Evolutionary conservation across 768 basidiomycete genomes (phyloP), one percentile per base, ranked within the genome.

Genomic region (Mycena vitilis): DNA sequence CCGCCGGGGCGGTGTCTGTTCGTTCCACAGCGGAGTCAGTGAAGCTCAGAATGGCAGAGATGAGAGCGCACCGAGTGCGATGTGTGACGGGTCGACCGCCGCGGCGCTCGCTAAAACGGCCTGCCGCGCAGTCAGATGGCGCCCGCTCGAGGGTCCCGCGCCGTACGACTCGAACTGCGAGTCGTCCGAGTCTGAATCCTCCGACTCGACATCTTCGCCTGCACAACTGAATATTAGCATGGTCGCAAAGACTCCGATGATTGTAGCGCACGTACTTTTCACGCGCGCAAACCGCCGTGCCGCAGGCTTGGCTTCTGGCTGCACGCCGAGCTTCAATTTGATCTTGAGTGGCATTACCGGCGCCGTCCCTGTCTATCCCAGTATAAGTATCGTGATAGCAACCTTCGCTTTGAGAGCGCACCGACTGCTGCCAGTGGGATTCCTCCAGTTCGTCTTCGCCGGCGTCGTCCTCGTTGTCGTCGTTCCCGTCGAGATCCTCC

Each of bases 81-180:
- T 83, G 60, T 87, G 84, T 8, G 84, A 6, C 81, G 80, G 47
- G 78, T 25, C 84, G 6, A 81, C 84, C 8, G n/a, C n/a, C n/a
- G n/a, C n/a, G n/a, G 84, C 83, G 60, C 83, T 84, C 10, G 81
- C 82, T 11, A 87, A 75, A 15, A 82, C 86, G 1, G 86, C 86
- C 67, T 87, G 86, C 9, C 86, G 80, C 10, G 83, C 81, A 0
- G 83, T 84, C 61, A 84, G 58, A 22, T 64, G 58, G 23, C 69
- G 62, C 7, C 56, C 45, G 25, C 25, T 65, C 36, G 71, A 65
- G 8, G 61, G 44, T 1, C 18, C 70, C 25, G 79, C 76, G 2
- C 25, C 53, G n/a, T 59, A 51, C 9, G 49, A 1, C 5, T 76
- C 74, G 10, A 74, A 76, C 12, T 75, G 63, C 49, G 78, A 73